Percentiles rank a stretch among this genome's conserved stretches.
Conservation (phyloP, 139 green algal species). For the Mesostigma viride region DNA sequence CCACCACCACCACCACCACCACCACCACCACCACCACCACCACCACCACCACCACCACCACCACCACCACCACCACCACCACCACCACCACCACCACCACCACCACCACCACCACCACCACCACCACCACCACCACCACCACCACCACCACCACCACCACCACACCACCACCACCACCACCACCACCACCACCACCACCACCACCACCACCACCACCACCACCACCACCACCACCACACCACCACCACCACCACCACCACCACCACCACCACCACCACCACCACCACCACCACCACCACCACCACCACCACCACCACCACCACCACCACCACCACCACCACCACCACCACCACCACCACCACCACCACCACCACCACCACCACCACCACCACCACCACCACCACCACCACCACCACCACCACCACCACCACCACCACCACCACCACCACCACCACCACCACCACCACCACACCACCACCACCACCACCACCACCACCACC, state of each 20-base stretch:
- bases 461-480: too few relatives aligned
- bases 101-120: slow-evolving; percentile 7
- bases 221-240: neutral
- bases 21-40: slow-evolving; percentile 7
- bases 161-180: neutral
- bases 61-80: slow-evolving; percentile 6
- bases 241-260: neutral
- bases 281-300: slow-evolving; percentile 6
- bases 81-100: slow-evolving; percentile 7
- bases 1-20: slow-evolving; percentile 6
- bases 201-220: neutral
- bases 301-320: slow-evolving; percentile 7
- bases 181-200: slow-evolving; percentile 2
- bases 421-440: neutral
- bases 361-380: slow-evolving; percentile 7
- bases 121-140: slow-evolving; percentile 6
- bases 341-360: slow-evolving; percentile 6
- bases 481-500: too few relatives aligned
- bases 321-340: slow-evolving; percentile 7
- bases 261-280: slow-evolving; percentile 7
- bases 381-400: slow-evolving; percentile 7
- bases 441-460: neutral
- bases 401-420: slow-evolving; percentile 6
- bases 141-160: slow-evolving; percentile 7
- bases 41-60: slow-evolving; percentile 7